Conservation (phyloP, 148 eudicot genomes). For the Camellia granthamiana region DNA sequence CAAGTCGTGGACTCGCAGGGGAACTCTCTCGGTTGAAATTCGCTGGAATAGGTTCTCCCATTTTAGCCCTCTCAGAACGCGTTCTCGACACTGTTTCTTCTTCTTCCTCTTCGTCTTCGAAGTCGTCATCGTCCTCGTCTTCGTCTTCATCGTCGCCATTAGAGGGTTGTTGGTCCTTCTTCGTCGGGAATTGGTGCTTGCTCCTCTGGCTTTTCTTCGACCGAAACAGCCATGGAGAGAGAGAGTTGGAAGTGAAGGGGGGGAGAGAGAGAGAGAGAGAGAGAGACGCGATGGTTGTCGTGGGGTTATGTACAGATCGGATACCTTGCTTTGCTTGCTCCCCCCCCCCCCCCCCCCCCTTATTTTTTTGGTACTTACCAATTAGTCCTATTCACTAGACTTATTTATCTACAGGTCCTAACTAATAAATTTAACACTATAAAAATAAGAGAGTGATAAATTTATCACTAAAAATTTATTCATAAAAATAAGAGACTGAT, state of each 20-base stretch:
- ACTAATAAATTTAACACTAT: too few species aligned
- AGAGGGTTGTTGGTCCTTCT: not conserved
- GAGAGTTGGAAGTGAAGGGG: not conserved
- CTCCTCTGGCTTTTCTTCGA: conserved; percentile 15
- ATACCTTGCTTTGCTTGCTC: too few species aligned
- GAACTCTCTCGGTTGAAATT: conserved; percentile 41
- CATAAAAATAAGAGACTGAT: too few species aligned
- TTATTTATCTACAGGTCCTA: too few species aligned
- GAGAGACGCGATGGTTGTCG: not conserved
- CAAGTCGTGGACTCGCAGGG: conserved; percentile 74
- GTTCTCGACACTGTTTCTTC: conserved; percentile 22
- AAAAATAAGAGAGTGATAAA: too few species aligned
- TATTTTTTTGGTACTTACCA: too few species aligned
- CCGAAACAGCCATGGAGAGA: conserved; percentile 12
- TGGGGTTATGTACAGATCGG: not conserved
- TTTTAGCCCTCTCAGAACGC: conserved; percentile 32
- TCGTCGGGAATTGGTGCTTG: conserved; percentile 14
- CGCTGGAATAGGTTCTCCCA: conserved; percentile 47
- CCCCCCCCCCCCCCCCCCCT: too few species aligned
- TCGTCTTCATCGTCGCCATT: conserved; percentile 21
- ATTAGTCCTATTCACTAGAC: too few species aligned
- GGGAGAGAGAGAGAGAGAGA: not conserved
- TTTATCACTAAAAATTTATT: too few species aligned
- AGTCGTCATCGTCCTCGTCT: conserved; percentile 24
- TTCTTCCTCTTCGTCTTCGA: conserved; percentile 31